These are phyloP conservation scores for Cryphonectria naterciae DNA, from an alignment of 2,329 filamentous ascomycete species.

Conservation along the genomic window DNA sequence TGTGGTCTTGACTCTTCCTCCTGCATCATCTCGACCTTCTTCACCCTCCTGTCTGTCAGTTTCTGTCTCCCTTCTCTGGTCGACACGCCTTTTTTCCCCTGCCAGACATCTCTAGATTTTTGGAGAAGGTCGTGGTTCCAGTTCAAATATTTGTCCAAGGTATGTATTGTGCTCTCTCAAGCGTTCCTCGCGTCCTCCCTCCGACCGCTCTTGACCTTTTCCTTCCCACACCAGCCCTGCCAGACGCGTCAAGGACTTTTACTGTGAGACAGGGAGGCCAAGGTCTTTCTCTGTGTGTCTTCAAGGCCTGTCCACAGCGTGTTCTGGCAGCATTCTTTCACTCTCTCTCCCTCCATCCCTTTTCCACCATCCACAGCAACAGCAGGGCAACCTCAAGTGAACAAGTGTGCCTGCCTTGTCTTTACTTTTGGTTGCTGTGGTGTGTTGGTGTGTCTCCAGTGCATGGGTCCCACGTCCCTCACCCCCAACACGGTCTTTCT, in stretches of 20 bases:
- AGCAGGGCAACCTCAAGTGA: slow-evolving; percentile 4
- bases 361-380: not conserved
- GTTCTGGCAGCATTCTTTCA: not conserved
- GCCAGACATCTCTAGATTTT: not conserved
- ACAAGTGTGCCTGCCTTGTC: not conserved
- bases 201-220: not conserved
- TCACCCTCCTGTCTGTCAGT: not conserved
- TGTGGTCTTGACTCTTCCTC: not conserved
- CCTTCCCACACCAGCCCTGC: not conserved
- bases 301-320: not conserved
- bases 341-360: not conserved
- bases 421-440: not conserved
- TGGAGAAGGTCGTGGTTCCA: not conserved
- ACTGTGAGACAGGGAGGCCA: not conserved
- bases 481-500: slow-evolving; percentile 5
- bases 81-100: not conserved
- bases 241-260: not conserved
- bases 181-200: slow-evolving; percentile 6
- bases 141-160: not conserved
- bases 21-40: slow-evolving; percentile 2
- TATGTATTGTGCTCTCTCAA: not conserved
- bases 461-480: slow-evolving; percentile 8
- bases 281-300: not conserved
- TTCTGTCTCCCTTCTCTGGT: not conserved
- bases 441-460: not conserved